Percentiles rank a stretch among this genome's conserved stretches.
Conservation (phyloP, 2,329 filamentous ascomycete species). For the Aspergillus luchuensis region DNA sequence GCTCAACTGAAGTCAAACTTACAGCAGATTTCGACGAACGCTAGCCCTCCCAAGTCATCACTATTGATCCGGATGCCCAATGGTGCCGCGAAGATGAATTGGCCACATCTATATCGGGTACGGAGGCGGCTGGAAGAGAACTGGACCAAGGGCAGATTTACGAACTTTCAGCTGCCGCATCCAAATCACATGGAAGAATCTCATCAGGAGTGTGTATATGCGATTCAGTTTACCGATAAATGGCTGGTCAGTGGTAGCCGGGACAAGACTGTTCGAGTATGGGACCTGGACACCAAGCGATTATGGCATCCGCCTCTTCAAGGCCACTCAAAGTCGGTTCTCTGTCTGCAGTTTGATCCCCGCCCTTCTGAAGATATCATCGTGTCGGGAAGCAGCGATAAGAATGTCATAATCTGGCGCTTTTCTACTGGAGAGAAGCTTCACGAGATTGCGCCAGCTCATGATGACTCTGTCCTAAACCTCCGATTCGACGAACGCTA, state of each 20-base stretch:
- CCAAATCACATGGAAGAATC: conserved; percentile 77
- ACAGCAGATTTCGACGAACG: conserved; percentile 23
- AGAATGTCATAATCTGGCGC: conserved; percentile 84
- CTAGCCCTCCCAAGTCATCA: conserved; percentile 29
- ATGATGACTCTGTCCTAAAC: conserved; percentile 89
- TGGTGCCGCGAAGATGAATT: conserved; percentile 67
- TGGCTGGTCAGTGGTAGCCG: conserved; percentile 92
- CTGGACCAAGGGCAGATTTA: conserved; percentile 80
- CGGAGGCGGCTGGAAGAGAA: conserved; percentile 83
- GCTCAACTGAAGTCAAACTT: conserved; percentile 13
- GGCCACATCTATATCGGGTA: conserved; percentile 91
- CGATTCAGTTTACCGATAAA: conserved; percentile 81
- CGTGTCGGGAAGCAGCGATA: conserved; percentile 94
- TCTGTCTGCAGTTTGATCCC: conserved; percentile 94
- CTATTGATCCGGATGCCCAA: conserved; percentile 36
- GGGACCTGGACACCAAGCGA: conserved; percentile 81
- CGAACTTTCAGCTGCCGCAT: conserved; percentile 88
- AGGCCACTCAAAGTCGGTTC: conserved; percentile 81
- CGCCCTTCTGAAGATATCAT: conserved; percentile 84
- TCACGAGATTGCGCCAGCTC: conserved; percentile 73
- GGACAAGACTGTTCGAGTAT: conserved; percentile 83
- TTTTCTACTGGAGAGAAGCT: conserved; percentile 88
- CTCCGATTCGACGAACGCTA: conserved; percentile 89
- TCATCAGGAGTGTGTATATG: conserved; percentile 92
- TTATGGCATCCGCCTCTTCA: conserved; percentile 71